Evolutionary conservation across 257 asterid genomes (phyloP).

Genomic region (Petunia axillaris): DNA sequence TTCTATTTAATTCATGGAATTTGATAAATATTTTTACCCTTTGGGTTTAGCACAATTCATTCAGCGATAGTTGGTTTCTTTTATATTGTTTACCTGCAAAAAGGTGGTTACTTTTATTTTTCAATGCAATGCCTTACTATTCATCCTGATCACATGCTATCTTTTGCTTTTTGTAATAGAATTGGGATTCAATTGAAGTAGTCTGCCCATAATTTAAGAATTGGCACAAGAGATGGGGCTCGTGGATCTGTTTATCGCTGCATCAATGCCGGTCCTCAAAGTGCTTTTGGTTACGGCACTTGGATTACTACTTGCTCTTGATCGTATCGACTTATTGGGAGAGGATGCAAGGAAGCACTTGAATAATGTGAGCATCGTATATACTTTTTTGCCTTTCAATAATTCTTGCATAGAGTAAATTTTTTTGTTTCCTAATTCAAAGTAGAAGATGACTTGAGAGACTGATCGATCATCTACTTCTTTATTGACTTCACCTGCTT

Average conservation of each 20-base stretch:
- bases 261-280: slow-evolving; percentile 77
- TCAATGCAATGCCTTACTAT: not conserved
- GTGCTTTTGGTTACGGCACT: slow-evolving; percentile 79
- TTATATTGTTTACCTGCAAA: too few species aligned
- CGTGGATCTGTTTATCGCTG: slow-evolving; percentile 64
- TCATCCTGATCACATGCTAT: too few species aligned
- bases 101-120: not conserved
- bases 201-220: not conserved
- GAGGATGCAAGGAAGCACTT: slow-evolving; percentile 82
- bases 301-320: slow-evolving; percentile 73
- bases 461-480: not conserved
- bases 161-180: not conserved
- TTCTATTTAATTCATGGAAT: too few species aligned
- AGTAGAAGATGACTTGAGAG: not conserved
- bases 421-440: not conserved
- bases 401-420: not conserved
- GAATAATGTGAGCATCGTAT: slow-evolving; percentile 55
- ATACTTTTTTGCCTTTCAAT: not conserved
- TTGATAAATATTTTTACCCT: too few species aligned
- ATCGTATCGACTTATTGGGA: slow-evolving; percentile 59
- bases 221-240: slow-evolving; percentile 49
- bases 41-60: too few species aligned
- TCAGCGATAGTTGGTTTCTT: too few species aligned
- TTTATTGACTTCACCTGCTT: not conserved
- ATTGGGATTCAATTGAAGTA: not conserved